Evolutionary conservation across 306 rosid species (phyloP).

Genomic region (Spatholobus suberectus): DNA sequence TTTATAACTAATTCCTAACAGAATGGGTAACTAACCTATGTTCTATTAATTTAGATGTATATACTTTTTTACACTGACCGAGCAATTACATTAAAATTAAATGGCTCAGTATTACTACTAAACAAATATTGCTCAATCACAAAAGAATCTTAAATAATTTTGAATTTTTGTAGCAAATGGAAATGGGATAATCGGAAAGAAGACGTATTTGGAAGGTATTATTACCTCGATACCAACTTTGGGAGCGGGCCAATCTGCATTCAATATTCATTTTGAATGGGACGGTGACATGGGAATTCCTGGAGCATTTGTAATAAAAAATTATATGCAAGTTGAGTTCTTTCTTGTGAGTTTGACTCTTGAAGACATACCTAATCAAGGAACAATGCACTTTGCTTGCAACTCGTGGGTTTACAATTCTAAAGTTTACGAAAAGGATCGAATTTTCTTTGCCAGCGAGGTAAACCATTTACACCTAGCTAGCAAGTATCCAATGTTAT

Average conservation of each 20-base stretch:
- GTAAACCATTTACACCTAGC: conserved; percentile 37
- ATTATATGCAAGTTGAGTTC: conserved; percentile 58
- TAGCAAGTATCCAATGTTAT: background rate
- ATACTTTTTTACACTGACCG: too few species aligned
- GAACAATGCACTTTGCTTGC: conserved; percentile 62
- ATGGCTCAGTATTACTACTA: too few species aligned
- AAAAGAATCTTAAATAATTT: background rate
- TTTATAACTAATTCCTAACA: too few species aligned
- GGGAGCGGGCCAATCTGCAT: conserved; percentile 51
- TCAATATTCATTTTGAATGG: conserved; percentile 53
- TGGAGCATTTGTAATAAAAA: conserved; percentile 60
- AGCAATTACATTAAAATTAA: too few species aligned
- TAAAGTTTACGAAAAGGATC: conserved; percentile 34
- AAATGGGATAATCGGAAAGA: conserved; percentile 54
- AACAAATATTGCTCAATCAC: background rate
- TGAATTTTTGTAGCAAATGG: conserved; percentile 51
- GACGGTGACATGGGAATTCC: conserved; percentile 62
- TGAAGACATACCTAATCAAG: conserved; percentile 56
- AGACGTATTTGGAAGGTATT: conserved; percentile 51
- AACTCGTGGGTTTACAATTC: conserved; percentile 73
- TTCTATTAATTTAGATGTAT: too few species aligned
- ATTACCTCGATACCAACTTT: conserved; percentile 44
- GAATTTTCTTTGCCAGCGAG: conserved; percentile 71
- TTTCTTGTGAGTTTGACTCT: conserved; percentile 65
- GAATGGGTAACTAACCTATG: too few species aligned